Base-by-base conservation (phyloP, 148 eudicot genomes). In the Mesembryanthemum crystallinum region DNA sequence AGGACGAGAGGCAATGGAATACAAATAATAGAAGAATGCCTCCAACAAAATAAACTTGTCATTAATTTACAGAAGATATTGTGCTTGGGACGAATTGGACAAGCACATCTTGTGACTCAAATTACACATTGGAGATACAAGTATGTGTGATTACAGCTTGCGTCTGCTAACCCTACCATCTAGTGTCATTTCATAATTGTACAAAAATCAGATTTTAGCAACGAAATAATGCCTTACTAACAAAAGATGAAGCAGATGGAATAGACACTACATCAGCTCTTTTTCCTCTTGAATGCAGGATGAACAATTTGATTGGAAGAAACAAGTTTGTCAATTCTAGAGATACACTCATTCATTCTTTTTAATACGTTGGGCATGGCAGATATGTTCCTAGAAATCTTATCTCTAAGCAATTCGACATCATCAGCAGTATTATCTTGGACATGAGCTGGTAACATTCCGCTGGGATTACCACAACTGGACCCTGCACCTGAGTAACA, bases 271-370 rank as follows among this genome's bases (percentile, higher is more conserved):
- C 28, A 51, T 83, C 80, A 86, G 51, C 78, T 76, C 77, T 84
- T 87, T 89, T 82, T 89, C 74, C 85, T 85, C 88, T 87, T 91
- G 80, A 88, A 89, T 62, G 75, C 83, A 57, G 92, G 93, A 84
- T 79, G 89, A 55, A 88, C 86, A 78, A 74, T 73, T 66, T 64
- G 84, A 61, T 85, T 64, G 42, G 79, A 72, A 23, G 92, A 87
- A 24, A 77, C 76, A 72, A 84, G 88, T 71, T 85, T 84, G 82
- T 93, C 87, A 14, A 88, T 84, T 77, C 79, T 80, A 71, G 88
- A 77, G 77, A 89, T 83, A 74, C 91, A 88, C 1, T 87, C 92
- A 37, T 83, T 85, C 94, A 90, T 84, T 77, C 94, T 89, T 81
- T 88, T 87, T 78, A 88, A 80, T 75, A 85, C 84, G 52, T 67